Evolutionary conservation across 345 rosid species (phyloP).

Genomic region (Brassica carinata): DNA sequence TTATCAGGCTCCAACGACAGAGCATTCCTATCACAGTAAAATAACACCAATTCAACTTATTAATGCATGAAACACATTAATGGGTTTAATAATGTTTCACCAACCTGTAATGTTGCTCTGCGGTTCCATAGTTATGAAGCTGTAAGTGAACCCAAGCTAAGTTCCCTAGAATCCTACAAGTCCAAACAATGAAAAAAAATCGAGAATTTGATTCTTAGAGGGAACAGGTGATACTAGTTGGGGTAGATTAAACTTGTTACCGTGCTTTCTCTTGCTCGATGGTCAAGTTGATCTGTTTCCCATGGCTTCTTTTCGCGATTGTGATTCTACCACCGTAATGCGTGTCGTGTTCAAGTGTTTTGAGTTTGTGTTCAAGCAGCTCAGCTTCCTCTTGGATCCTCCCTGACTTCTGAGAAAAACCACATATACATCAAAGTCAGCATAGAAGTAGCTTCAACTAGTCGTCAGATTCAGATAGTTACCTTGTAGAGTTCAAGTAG

Average conservation of each 20-base stretch:
- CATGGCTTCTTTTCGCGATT: neutral
- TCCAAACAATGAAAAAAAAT: neutral
- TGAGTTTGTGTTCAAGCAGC: slow-evolving; percentile 33
- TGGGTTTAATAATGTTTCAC: neutral
- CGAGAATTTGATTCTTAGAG: neutral
- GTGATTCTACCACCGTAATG: neutral
- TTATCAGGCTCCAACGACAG: slow-evolving; percentile 61
- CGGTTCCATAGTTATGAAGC: slow-evolving; percentile 63
- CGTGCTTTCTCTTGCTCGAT: slow-evolving; percentile 31
- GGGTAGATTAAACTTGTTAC: neutral
- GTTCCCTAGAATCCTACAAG: slow-evolving; percentile 65
- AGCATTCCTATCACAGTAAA: slow-evolving; percentile 56
- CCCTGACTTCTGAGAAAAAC: slow-evolving; percentile 27
- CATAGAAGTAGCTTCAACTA: neutral
- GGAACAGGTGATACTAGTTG: neutral
- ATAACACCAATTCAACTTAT: neutral
- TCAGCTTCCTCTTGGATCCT: slow-evolving; percentile 32
- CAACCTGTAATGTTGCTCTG: slow-evolving; percentile 69
- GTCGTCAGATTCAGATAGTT: neutral
- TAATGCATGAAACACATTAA: neutral
- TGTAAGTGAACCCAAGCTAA: slow-evolving; percentile 81
- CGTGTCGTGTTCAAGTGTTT: slow-evolving; percentile 12
- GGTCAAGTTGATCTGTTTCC: slow-evolving; percentile 6
- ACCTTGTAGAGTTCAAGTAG: slow-evolving; percentile 86
- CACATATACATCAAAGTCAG: slow-evolving; percentile 1